Evolutionary conservation across 2,329 filamentous ascomycete species (phyloP).

Genomic region (Xylariaceae sp.): DNA sequence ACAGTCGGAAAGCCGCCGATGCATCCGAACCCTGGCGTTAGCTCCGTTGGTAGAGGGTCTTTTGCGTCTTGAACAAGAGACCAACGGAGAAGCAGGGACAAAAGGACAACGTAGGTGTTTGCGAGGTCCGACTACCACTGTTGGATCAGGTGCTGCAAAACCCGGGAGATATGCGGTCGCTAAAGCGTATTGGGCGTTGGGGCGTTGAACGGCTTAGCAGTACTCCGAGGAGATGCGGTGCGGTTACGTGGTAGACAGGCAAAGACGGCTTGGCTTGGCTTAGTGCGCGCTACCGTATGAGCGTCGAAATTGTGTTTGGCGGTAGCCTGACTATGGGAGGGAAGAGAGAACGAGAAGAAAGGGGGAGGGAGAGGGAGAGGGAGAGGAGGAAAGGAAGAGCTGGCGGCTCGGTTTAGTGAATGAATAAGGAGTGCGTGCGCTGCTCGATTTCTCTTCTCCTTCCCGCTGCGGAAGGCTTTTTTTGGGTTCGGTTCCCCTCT

Average conservation of each 20-base stretch:
- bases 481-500: conserved; percentile 12
- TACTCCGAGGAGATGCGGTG: conserved; percentile 1
- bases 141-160: conserved; percentile 2
- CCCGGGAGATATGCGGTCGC: conserved; percentile 12
- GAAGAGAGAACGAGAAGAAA: not conserved
- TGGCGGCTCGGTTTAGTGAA: not conserved
- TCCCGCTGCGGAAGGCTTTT: not conserved
- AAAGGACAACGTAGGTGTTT: not conserved
- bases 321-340: not conserved
- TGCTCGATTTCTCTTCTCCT: not conserved
- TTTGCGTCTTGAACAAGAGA: conserved; percentile 2
- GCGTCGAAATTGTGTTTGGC: not conserved
- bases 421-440: conserved; percentile 6
- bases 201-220: conserved; percentile 11
- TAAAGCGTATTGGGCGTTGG: conserved; percentile 13
- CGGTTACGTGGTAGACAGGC: not conserved
- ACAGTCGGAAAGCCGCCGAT: conserved; percentile 7
- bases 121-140: conserved; percentile 7
- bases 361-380: not conserved
- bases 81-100: not conserved
- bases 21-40: conserved; percentile 5
- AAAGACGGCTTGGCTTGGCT: not conserved
- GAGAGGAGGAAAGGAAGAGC: not conserved
- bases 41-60: not conserved
- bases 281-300: not conserved